Conservation (phyloP, 768 basidiomycete genomes). For the Suillus paluster region DNA sequence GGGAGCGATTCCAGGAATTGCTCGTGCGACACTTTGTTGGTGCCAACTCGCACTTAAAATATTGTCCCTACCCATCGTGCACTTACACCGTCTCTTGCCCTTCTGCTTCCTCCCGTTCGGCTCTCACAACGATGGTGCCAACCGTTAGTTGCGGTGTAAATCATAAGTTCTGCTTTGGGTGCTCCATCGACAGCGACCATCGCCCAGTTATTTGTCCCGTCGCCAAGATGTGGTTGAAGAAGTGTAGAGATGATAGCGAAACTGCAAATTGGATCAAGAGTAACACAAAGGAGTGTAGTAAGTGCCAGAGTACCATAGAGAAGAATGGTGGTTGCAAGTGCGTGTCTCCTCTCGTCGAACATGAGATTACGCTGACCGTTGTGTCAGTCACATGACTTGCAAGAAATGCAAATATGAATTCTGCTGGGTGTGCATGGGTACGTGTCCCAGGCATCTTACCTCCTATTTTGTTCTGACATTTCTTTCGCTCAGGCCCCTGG, state of each 20-base stretch:
- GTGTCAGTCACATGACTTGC: constrained; percentile 95
- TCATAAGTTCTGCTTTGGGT: constrained; percentile 95
- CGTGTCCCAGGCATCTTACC: constrained; percentile 18
- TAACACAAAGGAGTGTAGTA: constrained; percentile 97
- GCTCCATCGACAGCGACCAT: constrained; percentile 86
- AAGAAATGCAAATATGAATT: constrained; percentile 99
- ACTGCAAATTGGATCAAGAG: constrained; percentile 99
- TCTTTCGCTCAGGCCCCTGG: constrained; percentile 77
- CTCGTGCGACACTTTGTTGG: constrained; percentile 89
- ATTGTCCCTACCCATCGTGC: constrained; percentile 95
- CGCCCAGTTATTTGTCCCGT: constrained; percentile 89
- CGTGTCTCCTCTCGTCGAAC: constrained; percentile 38
- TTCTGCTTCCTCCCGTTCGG: constrained; percentile 73
- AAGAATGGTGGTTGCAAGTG: constrained; percentile 99
- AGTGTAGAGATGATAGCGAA: constrained; percentile 97
- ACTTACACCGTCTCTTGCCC: constrained; percentile 93
- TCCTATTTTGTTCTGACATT: constrained; percentile 40
- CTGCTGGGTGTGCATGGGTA: constrained; percentile 99
- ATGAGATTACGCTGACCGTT: constrained; percentile 16
- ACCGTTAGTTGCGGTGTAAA: constrained; percentile 84
- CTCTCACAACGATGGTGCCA: constrained; percentile 81
- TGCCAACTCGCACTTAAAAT: constrained; percentile 82
- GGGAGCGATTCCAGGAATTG: constrained; percentile 82
- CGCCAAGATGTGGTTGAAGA: constrained; percentile 93
- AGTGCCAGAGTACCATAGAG: constrained; percentile 98